A percentile compares a stretch with the other conserved stretches of the same genome.
phyloP scores from a whole-genome alignment of 352 stramenopile genomes.

The Globisporangium middletonii region DNA sequence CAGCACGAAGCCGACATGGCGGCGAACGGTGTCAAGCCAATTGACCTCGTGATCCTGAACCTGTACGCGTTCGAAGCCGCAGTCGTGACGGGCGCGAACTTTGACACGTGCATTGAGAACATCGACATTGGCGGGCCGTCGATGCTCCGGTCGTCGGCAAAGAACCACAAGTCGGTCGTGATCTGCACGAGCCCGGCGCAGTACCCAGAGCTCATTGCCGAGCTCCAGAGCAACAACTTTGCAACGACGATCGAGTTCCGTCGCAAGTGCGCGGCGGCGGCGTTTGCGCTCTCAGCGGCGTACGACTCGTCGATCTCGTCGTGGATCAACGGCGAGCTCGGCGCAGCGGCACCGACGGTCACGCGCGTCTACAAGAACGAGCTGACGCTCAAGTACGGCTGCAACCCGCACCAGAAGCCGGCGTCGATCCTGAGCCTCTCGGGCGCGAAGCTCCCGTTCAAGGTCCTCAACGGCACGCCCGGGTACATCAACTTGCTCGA shows the following conservation, averaged over 20 bases:
- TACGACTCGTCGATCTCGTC: slow-evolving; percentile 98
- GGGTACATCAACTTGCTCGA: slow-evolving; percentile 99
- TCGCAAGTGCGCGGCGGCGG: slow-evolving; percentile 73
- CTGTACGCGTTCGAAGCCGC: slow-evolving; percentile 99
- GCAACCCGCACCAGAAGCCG: slow-evolving; percentile 99
- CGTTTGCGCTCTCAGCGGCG: slow-evolving; percentile 75
- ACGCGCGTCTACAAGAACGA: slow-evolving; percentile 96
- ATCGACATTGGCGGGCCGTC: slow-evolving; percentile 99
- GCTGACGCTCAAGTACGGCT: slow-evolving; percentile 93
- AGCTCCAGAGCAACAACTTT: slow-evolving; percentile 90
- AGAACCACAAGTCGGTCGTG: slow-evolving; percentile 98
- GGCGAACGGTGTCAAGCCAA: slow-evolving; percentile 94
- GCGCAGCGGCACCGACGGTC: slow-evolving; percentile 55
- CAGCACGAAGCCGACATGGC: slow-evolving; percentile 97
- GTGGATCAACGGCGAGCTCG: slow-evolving; percentile 94
- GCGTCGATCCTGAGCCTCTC: slow-evolving; percentile 74
- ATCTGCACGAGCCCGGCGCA: slow-evolving; percentile 96
- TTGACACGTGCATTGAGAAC: slow-evolving; percentile 99
- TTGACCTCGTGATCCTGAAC: slow-evolving; percentile 99
- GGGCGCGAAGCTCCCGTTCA: slow-evolving; percentile 78
- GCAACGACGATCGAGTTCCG: slow-evolving; percentile 89
- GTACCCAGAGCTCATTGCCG: slow-evolving; percentile 92
- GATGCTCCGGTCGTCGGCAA: slow-evolving; percentile 98
- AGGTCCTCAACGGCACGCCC: slow-evolving; percentile 89
- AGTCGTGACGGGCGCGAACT: slow-evolving; percentile 88